Base-by-base conservation (phyloP, 2,329 filamentous ascomycete species). In the Aspergillus amoenus region DNA sequence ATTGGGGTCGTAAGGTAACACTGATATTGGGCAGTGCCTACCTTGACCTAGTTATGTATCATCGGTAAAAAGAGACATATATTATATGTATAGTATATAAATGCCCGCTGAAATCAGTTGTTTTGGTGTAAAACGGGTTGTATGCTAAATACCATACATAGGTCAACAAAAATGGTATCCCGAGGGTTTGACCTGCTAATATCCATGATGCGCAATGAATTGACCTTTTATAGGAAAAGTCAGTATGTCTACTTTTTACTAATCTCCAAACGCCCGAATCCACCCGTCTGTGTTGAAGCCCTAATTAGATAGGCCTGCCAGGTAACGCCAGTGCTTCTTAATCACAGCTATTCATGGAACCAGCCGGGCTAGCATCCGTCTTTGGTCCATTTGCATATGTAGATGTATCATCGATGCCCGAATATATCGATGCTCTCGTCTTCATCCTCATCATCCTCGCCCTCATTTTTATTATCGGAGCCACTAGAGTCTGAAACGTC, bases 401-500 rank as follows among this genome's bases (percentile, higher is more conserved):
- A 30, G 27, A 30, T 11, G 32, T 46, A 42, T 76, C 68, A 83
- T 61, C 78, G 74, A 70, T 84, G 82, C 11, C 81, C 82, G 64
- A 82, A 79, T 56, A 83, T 74, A 57, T 79, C 78, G 64, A 82
- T 81, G 32, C 70, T 65, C 66, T 83, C 79, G 13, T 73, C 73
- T 53, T 80, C 77, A 1, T 81, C 81, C 18, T 80, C 80, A 2
- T 81, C 79, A 7, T 83, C 80, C 2, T 80, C 79, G 2, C 78
- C 77, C 5, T 77, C 77, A 12, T 74, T 73, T 8, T 70, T 69
- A 9, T 70, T 69, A 15, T 75, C 72, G 39, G 73, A 71, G 18
- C 61, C 76, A 45, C 73, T 73, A 57, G 56, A 61, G 9, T 60
- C 58, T 34, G 64, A 65, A 34, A 18, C 41, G 22, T 59, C 61